Base-by-base conservation (phyloP, 257 asterid species). In the Linderniella brevidens region DNA sequence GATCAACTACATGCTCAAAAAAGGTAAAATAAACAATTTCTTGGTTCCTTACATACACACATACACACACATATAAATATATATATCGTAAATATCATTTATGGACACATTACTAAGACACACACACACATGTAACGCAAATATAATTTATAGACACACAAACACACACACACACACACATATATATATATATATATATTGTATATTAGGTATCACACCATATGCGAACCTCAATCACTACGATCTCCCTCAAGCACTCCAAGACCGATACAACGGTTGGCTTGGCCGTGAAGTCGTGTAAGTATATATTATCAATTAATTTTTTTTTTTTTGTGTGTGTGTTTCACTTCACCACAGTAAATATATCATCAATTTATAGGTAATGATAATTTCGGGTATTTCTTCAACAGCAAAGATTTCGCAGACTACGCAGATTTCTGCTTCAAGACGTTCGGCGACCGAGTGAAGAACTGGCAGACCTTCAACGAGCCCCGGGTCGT, bases 181-280 rank as follows among this genome's bases (percentile, higher is more conserved):
- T n/a, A 5, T 15, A 17, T 13, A 9, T 44, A 39, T 39, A 10
- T 13, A 13, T 44, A 44, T 8, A 9, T 8, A 44, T 41, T 44
- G 11, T 10, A 17, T n/a, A 8, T 44, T 44, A 72, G 85, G 80
- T 11, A 55, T 76, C 8, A 39, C 51, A 10, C 86, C 86, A 48
- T 46, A 49, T 4, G 81, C 59, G 43, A 72, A 78, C 50, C 36
- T 76, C 3, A 61, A 42, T 20, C 86, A 76, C 13, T 72, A 73
- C 73, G 86, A 76, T 62, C 58, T 68, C 25, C 86, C 86, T 20
- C 80, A 76, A 66, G 73, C 75, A 16, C 52, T 76, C 20, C 67
- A 76, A 32, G 80, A 69, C 45, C 73, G 72, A 35, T 76, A 76
- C 17, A 56, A 38, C 40, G 79, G 86, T 41, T 77, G 70, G 19